Conservation (phyloP, 768 basidiomycete species). For the Phaeolepiota aurea region DNA sequence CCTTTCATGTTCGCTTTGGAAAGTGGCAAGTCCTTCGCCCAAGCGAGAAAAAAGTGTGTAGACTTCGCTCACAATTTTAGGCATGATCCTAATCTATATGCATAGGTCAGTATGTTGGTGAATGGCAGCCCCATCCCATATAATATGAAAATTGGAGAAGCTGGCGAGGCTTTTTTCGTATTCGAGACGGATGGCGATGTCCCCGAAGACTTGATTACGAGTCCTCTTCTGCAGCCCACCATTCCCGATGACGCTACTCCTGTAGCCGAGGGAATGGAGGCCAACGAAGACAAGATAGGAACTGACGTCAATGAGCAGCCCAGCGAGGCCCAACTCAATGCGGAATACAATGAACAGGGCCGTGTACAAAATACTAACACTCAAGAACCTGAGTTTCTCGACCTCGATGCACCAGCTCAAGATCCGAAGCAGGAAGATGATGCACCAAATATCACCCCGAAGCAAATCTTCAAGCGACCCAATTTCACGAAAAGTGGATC, state of each 20-base stretch:
- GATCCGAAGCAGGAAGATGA: conserved; percentile 13
- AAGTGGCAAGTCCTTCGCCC: conserved; percentile 95
- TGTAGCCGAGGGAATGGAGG: conserved; percentile 13
- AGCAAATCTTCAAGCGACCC: conserved; percentile 11
- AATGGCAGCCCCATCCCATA: conserved; percentile 85
- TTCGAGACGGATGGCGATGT: conserved; percentile 96
- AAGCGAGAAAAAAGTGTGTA: conserved; percentile 78
- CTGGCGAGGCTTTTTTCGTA: conserved; percentile 98
- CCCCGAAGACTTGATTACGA: conserved; percentile 88
- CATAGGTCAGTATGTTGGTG: conserved; percentile 79
- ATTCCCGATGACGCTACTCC: conserved; percentile 27
- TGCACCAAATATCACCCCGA: conserved; percentile 22
- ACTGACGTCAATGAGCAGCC: conserved; percentile 4
- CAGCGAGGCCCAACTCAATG: conserved; percentile 1
- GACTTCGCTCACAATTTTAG: background rate
- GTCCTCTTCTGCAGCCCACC: conserved; percentile 75
- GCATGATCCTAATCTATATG: background rate
- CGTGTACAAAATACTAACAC: conserved; percentile 3
- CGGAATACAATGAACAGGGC: conserved; percentile 6
- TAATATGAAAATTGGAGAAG: conserved; percentile 97
- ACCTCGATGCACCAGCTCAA: conserved; percentile 53
- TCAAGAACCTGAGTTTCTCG: conserved; percentile 64
- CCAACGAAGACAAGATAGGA: conserved; percentile 15
- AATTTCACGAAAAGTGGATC: conserved; percentile 11
- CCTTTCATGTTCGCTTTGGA: conserved; percentile 96